These are phyloP conservation scores for Aspergillus persii DNA, from an alignment of 2,329 filamentous ascomycete species.

Conservation along the genomic window DNA sequence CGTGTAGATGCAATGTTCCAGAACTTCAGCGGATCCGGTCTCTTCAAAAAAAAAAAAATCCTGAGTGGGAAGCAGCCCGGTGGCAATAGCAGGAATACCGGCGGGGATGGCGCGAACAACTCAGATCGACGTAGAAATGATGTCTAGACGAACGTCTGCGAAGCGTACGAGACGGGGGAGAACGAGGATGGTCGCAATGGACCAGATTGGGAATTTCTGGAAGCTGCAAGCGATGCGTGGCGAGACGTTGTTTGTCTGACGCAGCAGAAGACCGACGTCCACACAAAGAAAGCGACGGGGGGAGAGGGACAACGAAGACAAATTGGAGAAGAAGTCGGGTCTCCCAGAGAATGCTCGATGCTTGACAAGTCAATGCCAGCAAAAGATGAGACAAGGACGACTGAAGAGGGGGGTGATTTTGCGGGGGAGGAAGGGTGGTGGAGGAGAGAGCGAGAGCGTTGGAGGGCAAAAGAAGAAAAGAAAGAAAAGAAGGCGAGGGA, in stretches of 20 bases:
- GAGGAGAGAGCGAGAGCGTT: conserved; percentile 20
- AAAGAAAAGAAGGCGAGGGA: not conserved
- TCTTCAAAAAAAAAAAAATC: not conserved
- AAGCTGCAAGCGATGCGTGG: conserved; percentile 13
- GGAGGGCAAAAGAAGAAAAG: conserved; percentile 7
- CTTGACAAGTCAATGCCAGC: conserved; percentile 55
- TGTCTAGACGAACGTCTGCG: not conserved
- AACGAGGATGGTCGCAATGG: not conserved
- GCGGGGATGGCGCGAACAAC: not conserved
- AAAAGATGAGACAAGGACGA: conserved; percentile 32
- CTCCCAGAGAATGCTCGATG: conserved; percentile 35
- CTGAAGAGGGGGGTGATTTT: conserved; percentile 26
- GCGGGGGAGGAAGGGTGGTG: conserved; percentile 23
- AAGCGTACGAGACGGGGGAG: not conserved
- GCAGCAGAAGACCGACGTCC: conserved; percentile 9
- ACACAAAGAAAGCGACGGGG: conserved; percentile 21
- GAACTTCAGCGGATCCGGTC: conserved; percentile 5
- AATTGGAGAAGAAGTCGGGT: conserved; percentile 17
- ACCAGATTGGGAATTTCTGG: not conserved
- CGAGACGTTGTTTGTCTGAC: conserved; percentile 18
- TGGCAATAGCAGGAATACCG: conserved; percentile 5
- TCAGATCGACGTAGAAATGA: not conserved
- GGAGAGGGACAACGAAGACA: conserved; percentile 15
- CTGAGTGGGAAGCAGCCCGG: conserved; percentile 5
- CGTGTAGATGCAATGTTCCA: conserved; percentile 5